Evolutionary conservation across 768 basidiomycete species (phyloP).

Genomic region (Hydnomerulius pinastri): DNA sequence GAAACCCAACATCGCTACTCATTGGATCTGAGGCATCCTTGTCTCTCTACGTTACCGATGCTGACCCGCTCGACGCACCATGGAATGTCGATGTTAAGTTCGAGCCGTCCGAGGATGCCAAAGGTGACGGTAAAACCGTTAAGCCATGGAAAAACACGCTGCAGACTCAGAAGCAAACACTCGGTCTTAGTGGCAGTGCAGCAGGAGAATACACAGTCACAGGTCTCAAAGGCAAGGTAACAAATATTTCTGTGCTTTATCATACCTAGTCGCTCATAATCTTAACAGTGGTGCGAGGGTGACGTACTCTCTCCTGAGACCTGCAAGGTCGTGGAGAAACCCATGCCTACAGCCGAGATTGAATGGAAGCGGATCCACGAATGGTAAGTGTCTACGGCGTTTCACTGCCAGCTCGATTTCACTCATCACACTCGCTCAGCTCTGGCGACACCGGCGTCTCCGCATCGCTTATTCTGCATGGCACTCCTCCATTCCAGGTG

Average conservation of each 20-base stretch:
- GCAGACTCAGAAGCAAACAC: slow-evolving; percentile 48
- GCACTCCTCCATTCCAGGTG: slow-evolving; percentile 86
- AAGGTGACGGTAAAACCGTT: slow-evolving; percentile 39
- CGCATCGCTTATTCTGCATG: slow-evolving; percentile 82
- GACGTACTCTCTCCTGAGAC: slow-evolving; percentile 82
- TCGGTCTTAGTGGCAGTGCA: slow-evolving; percentile 51
- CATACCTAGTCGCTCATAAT: slow-evolving; percentile 3
- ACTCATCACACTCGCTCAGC: slow-evolving; percentile 38
- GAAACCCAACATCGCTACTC: slow-evolving; percentile 66
- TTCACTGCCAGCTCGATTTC: slow-evolving; percentile 7
- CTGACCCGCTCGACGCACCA: slow-evolving; percentile 64
- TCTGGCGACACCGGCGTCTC: slow-evolving; percentile 92
- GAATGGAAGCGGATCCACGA: slow-evolving; percentile 89
- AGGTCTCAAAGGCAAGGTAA: slow-evolving; percentile 68
- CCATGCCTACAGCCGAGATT: slow-evolving; percentile 80
- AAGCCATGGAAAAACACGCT: slow-evolving; percentile 68
- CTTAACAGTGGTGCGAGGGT: slow-evolving; percentile 70
- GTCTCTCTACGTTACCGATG: slow-evolving; percentile 50
- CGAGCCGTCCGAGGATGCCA: slow-evolving; percentile 48
- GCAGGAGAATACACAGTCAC: slow-evolving; percentile 81
- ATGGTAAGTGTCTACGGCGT: slow-evolving; percentile 52
- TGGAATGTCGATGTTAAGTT: slow-evolving; percentile 69
- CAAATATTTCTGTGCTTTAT: not conserved
- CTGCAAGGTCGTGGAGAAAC: slow-evolving; percentile 75
- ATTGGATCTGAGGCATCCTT: slow-evolving; percentile 67